Evolutionary conservation across 306 rosid species (phyloP).

Genomic region (Cucurbita moschata): DNA sequence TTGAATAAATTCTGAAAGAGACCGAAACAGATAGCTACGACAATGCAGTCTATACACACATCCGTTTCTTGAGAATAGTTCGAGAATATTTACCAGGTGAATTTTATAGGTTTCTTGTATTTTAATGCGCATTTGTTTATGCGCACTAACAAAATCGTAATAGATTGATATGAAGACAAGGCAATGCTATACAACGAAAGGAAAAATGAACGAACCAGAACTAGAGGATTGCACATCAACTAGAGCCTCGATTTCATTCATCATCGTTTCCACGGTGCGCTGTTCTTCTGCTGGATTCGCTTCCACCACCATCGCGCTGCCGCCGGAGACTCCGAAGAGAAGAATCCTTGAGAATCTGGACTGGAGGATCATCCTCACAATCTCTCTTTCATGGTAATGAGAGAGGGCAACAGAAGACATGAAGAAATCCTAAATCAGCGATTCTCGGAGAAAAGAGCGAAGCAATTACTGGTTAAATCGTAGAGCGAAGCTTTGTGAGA

Average conservation of each 20-base stretch:
- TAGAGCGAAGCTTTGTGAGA: no score
- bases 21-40: background rate
- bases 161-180: background rate
- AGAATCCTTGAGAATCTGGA: background rate
- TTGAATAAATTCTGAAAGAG: background rate
- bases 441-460: background rate
- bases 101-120: background rate
- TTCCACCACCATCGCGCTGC: background rate
- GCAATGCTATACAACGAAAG: background rate
- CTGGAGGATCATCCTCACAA: background rate
- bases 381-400: background rate
- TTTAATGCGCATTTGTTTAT: background rate
- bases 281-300: background rate
- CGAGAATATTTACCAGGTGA: background rate
- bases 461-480: background rate
- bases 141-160: background rate
- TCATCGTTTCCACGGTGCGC: constrained; percentile 4
- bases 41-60: background rate
- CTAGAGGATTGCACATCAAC: constrained; percentile 24
- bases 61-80: background rate
- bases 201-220: background rate
- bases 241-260: constrained; percentile 37
- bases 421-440: background rate
- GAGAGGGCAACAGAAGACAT: background rate
- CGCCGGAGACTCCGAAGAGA: background rate